Base-by-base conservation (phyloP, 1,139 yeast species). In the Diutina mesorugosa region DNA sequence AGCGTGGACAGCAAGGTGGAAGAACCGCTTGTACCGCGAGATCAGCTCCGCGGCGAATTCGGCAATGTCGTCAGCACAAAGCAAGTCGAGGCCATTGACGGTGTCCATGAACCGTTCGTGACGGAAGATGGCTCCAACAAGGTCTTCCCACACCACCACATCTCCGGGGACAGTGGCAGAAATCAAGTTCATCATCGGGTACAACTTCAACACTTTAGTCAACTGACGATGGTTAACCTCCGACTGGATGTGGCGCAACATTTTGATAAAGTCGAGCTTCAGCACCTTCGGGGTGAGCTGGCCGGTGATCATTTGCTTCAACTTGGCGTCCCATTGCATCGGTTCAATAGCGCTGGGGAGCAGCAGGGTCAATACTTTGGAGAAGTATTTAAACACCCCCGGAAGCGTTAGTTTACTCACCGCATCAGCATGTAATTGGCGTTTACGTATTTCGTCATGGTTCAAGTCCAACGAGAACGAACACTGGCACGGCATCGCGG, bases 41-140 rank as follows among this genome's bases (percentile, higher is more conserved):
- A 63, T 57, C 2, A 69, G 58, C 18, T 67, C 67, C 16, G 56
- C 56, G 38, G 70, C 54, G 10, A 66, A 64, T n/a, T 61, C 64
- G n/a, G 52, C 53, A 3, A 68, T 57, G 16, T 62, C 58, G 3
- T 67, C 67, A 1, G 69, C 65, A 35, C 62, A 61, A 5, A 72
- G 56, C 73, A 72, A 70, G 57, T 71, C 66, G 6, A 69, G 57
- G 6, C 61, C 58, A 54, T 66, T 67, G 67, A 74, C 70, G 56
- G 69, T 69, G 28, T 63, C 66, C 9, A 67, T 64, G 58, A 73
- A 74, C 18, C 64, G 56, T 53, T 68, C 68, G 59, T 74, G 77
- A n/a, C 72, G 63, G 14, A 64, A 26, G 7, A 72, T 69, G 55
- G 71, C 67, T 0, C 69, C 70, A 7, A 69, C 72, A 52, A 73